Conservation (phyloP, 306 rosid species). For the Vigna hirtella region DNA sequence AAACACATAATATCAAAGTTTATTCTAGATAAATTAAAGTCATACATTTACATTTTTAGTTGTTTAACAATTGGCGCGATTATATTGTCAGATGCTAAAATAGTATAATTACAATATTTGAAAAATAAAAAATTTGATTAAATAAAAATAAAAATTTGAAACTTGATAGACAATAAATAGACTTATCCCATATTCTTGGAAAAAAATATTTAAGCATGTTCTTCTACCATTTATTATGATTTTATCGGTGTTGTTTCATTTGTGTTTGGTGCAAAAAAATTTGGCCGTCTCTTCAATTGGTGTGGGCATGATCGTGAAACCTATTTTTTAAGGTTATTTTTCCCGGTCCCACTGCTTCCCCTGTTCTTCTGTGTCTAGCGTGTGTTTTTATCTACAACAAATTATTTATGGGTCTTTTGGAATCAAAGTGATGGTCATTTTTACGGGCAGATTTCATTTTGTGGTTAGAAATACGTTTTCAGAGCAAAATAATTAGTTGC, state of each 20-base stretch:
- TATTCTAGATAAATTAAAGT: no score
- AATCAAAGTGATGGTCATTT: neutral
- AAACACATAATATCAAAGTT: no score
- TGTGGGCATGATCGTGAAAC: slow-evolving; percentile 25
- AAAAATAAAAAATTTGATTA: no score
- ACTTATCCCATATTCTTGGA: no score
- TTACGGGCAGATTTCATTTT: slow-evolving; percentile 6
- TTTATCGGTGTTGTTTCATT: slow-evolving; percentile 23
- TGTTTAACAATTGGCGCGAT: no score
- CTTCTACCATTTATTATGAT: no score
- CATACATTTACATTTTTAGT: no score
- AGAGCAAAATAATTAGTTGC: neutral
- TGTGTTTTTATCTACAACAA: slow-evolving; percentile 28
- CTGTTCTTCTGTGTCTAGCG: neutral
- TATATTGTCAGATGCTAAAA: no score
- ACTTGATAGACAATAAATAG: no score
- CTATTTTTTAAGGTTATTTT: slow-evolving; percentile 20
- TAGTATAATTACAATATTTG: no score
- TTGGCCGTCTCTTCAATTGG: slow-evolving; percentile 4
- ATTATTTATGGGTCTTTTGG: neutral
- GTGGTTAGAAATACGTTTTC: slow-evolving; percentile 4
- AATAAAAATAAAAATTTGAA: no score
- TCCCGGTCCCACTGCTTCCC: slow-evolving; percentile 1
- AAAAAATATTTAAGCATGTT: no score
- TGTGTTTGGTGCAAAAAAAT: slow-evolving; percentile 4